Base-by-base conservation (phyloP, 768 basidiomycete genomes). In the Pulveroboletus ravenelii region DNA sequence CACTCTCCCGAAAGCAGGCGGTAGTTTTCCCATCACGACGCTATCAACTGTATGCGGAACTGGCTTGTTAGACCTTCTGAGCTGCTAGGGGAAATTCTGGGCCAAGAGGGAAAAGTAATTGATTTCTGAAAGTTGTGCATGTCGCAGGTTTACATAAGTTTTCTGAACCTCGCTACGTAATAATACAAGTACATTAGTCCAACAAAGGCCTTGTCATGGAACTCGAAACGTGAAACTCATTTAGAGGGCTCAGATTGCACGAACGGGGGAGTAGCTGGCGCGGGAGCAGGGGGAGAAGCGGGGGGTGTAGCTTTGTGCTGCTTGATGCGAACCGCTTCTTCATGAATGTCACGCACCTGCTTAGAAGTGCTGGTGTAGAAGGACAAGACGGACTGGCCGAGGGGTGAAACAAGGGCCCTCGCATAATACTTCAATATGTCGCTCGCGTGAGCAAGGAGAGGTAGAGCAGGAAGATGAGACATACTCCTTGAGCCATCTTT, bases 351-450 rank as follows among this genome's bases (percentile, higher is more conserved):
- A 17, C 78, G 61, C 25, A 91, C 84, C 68, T 94, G 89, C 73
- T 96, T 97, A 17, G 84, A 77, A 8, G 92, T 94, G 39, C 72
- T 70, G 13, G 94, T 95, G 74, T 96, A 97, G 74, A 96, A 97
- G 1, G 70, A 61, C 27, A 73, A 69, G 51, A 96, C 89, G 61
- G 80, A 84, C 71, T 84, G 79, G 10, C 93, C 93, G 20, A 85
- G 68, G 1, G 87, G 79, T 35, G 89, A 90, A n/a, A 77, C 45
- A 18, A 95, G 71, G 12, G 89, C 90, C 61, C 78, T 82, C 20
- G 72, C 56, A 66, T 95, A 96, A 62, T 93, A 93, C 87, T 89
- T 59, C 12, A 46, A 20, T 3, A 31, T 45, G n/a, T 45, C 14
- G 34, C 18, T 7, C 3, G 34, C 10, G 20, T 59, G 41, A 56